A percentile compares a stretch with the other conserved stretches of the same genome.
Conservation (phyloP, 1,284 basidiomycete species). For the Exobasidium rhododendri region DNA sequence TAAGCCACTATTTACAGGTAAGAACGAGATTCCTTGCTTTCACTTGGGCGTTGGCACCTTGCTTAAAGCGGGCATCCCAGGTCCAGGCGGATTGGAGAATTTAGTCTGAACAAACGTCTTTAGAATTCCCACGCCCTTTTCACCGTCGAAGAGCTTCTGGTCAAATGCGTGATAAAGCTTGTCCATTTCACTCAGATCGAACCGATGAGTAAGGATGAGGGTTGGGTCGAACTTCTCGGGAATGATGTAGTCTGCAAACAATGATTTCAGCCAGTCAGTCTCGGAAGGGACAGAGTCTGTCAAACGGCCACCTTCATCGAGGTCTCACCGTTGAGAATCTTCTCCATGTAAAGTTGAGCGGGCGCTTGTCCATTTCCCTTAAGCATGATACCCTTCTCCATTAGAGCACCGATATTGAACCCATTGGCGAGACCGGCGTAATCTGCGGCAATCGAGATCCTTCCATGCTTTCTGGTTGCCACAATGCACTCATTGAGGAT, state of each 20-base stretch:
- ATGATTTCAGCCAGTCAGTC: neutral
- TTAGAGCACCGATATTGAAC: conserved; percentile 71
- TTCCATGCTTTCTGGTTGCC: conserved; percentile 61
- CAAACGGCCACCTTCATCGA: neutral
- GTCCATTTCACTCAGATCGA: conserved; percentile 42
- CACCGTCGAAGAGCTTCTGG: conserved; percentile 27
- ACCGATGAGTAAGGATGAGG: conserved; percentile 59
- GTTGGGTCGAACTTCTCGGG: conserved; percentile 69
- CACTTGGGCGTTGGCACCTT: neutral
- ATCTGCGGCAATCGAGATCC: conserved; percentile 32
- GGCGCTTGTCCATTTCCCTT: conserved; percentile 60
- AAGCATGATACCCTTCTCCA: conserved; percentile 65
- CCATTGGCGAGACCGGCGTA: conserved; percentile 19
- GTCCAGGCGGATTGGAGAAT: conserved; percentile 27
- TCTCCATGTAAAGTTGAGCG: conserved; percentile 71
- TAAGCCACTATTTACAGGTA: too few species aligned
- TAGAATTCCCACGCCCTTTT: conserved; percentile 26
- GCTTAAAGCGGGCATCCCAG: conserved; percentile 23
- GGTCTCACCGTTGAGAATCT: conserved; percentile 56
- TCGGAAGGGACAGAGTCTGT: too few species aligned
- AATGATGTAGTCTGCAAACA: conserved; percentile 57
- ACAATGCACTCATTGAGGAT: conserved; percentile 68
- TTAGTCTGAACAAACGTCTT: conserved; percentile 49
- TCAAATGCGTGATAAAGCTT: conserved; percentile 33
- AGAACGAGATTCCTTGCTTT: too few species aligned